Evolutionary conservation across 305 asterid genomes (phyloP), one percentile per base, ranked within the genome.

Genomic region (Petunia hybrid): DNA sequence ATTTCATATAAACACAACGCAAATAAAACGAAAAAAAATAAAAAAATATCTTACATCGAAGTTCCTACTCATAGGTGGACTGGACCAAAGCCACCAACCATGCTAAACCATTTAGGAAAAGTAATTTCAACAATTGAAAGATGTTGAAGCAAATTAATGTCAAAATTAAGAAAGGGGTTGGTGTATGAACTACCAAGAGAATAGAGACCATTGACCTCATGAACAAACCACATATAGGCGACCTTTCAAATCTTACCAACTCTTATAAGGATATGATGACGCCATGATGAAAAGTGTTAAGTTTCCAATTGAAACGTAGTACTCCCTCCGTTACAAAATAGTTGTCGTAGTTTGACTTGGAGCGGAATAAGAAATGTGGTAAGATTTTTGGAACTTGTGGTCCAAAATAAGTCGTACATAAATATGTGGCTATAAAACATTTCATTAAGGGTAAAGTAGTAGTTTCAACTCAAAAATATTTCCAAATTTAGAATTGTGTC

Each of bases 211-310:
- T 22, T 22, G 57, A 43, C 76, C 4, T 68, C 40, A 43, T 22
- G 31, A 22, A 68, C 57, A 69, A 69, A 69, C 8, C 10, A 38
- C 76, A 69, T 4, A 68, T 8, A n/a, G n/a, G n/a, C 61, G 46
- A 70, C 77, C 22, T 70, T 70, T 46, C 43, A 46, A 70, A 70
- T 46, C 31, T 31, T 70, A 70, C 43, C 77, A 2, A 71, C 77
- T 46, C 6, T 31, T 9, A 46, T 60, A 46, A 46, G 60, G 77
- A 70, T 70, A 46, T 70, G 59, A 42, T 45, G 61, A 70, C 43
- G 1, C 59, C n/a, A 70, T 31, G 22, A 46, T 46, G 1, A 46
- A 3, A 2, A 48, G 42, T 5, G 59, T 22, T 22, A 22, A 0
- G 31, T 43, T 66, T 3, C 51, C 1, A 22, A 4, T 46, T 71